phyloP scores from a whole-genome alignment of 768 basidiomycete species.

The Fomitopsis serialis region DNA sequence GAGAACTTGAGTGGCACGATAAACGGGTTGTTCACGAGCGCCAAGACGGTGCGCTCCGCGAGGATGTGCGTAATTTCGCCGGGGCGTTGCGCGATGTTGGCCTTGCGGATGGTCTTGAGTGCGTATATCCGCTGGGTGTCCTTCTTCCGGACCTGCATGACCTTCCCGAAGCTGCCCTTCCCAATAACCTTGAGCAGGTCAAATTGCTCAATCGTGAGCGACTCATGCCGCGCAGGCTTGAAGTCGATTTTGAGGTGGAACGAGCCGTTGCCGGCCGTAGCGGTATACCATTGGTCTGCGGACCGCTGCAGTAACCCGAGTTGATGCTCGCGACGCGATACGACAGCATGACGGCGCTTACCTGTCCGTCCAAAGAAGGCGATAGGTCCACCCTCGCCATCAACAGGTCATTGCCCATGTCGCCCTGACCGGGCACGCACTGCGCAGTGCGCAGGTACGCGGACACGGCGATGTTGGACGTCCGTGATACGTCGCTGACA shows the following conservation, averaged over 20 bases:
- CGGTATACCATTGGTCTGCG: slow-evolving; percentile 87
- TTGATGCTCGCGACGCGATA: background rate
- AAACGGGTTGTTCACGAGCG: slow-evolving; percentile 97
- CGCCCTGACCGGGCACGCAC: slow-evolving; percentile 67
- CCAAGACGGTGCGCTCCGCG: slow-evolving; percentile 94
- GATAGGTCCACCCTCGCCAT: slow-evolving; percentile 91
- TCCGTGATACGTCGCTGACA: slow-evolving; percentile 87
- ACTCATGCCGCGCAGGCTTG: slow-evolving; percentile 78
- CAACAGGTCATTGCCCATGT: slow-evolving; percentile 96
- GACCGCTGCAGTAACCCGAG: slow-evolving; percentile 46
- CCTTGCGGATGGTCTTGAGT: slow-evolving; percentile 96
- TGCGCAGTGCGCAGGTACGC: slow-evolving; percentile 85
- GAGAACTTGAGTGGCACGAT: slow-evolving; percentile 99
- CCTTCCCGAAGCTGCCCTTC: slow-evolving; percentile 97
- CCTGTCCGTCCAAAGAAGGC: slow-evolving; percentile 76
- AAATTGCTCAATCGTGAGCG: slow-evolving; percentile 93
- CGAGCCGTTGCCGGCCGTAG: slow-evolving; percentile 79
- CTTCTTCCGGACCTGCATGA: slow-evolving; percentile 99
- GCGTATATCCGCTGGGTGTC: slow-evolving; percentile 98
- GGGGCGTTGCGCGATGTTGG: slow-evolving; percentile 91
- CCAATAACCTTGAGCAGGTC: slow-evolving; percentile 97
- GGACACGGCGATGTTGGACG: slow-evolving; percentile 87
- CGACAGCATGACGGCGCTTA: slow-evolving; percentile 25
- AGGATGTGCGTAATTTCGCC: slow-evolving; percentile 98
- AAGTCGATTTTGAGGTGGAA: slow-evolving; percentile 97